A percentile compares a stretch with the other conserved stretches of the same genome.
Evolutionary conservation across 768 basidiomycete genomes (phyloP).

Genomic region (Boletus rubroflammeus): DNA sequence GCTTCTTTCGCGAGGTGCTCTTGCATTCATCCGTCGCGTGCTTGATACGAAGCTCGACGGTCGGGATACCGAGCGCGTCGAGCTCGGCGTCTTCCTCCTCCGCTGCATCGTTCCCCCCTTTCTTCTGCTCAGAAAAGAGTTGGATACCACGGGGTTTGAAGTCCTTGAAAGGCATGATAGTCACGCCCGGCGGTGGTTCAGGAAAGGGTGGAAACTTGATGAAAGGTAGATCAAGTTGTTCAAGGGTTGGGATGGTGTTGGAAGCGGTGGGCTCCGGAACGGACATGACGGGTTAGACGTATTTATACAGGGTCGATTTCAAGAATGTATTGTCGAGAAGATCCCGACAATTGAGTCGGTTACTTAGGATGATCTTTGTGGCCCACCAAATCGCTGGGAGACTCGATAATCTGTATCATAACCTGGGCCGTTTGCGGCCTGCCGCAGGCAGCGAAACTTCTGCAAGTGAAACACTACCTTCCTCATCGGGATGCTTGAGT

Average conservation of each 20-base stretch:
- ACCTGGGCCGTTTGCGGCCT: background rate
- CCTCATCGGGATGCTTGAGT: conserved; percentile 11
- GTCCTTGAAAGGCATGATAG: conserved; percentile 51
- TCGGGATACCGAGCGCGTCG: conserved; percentile 66
- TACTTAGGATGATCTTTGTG: background rate
- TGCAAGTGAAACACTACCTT: conserved; percentile 1
- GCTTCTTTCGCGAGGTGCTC: conserved; percentile 51
- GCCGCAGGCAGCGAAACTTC: background rate
- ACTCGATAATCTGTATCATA: conserved; percentile 13
- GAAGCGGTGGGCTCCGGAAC: conserved; percentile 15
- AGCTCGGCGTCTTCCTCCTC: conserved; percentile 50
- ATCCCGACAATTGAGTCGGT: conserved; percentile 17
- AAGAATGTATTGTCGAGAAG: conserved; percentile 6
- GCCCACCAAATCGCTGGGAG: conserved; percentile 2
- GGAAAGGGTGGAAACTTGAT: conserved; percentile 50
- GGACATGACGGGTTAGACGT: conserved; percentile 20
- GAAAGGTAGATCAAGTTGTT: conserved; percentile 18
- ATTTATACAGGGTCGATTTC: conserved; percentile 12
- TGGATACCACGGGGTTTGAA: conserved; percentile 60
- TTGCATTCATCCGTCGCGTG: conserved; percentile 57
- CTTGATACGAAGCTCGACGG: conserved; percentile 48
- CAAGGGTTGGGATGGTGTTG: conserved; percentile 3
- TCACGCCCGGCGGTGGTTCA: conserved; percentile 39
- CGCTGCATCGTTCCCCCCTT: conserved; percentile 27
- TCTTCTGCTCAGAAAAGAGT: conserved; percentile 40